Conservation (phyloP, 2,329 filamentous ascomycete genomes). For the Dactylellina sp. region DNA sequence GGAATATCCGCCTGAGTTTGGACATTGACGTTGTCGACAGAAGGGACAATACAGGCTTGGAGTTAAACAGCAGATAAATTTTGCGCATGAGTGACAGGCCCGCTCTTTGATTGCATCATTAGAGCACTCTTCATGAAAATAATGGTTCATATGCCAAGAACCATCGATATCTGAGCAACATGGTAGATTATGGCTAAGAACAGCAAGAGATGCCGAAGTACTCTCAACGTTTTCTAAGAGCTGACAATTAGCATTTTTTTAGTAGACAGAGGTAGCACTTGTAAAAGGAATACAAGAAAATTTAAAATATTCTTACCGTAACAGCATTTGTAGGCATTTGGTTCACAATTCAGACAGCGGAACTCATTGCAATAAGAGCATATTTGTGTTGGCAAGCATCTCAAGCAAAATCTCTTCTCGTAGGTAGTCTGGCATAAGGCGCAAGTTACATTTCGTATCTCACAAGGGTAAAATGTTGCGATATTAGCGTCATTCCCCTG, state of each 20-base stretch:
- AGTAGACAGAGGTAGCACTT: no score
- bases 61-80: slow-evolving; percentile 23
- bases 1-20: slow-evolving; percentile 9
- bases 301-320: slow-evolving; percentile 22
- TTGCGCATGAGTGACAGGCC: slow-evolving; percentile 10
- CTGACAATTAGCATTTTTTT: neutral
- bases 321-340: neutral
- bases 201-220: slow-evolving; percentile 2
- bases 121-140: slow-evolving; percentile 39
- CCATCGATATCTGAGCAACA: slow-evolving; percentile 33
- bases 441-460: slow-evolving; percentile 24
- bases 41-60: slow-evolving; percentile 18
- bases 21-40: slow-evolving; percentile 30
- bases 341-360: slow-evolving; percentile 28
- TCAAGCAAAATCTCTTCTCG: slow-evolving; percentile 35
- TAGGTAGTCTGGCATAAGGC: slow-evolving; percentile 12
- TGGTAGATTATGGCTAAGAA: slow-evolving; percentile 1
- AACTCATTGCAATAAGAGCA: slow-evolving; percentile 42
- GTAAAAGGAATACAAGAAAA: no score
- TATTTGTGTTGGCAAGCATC: slow-evolving; percentile 28
- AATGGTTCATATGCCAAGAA: slow-evolving; percentile 28
- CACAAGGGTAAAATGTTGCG: slow-evolving; percentile 27
- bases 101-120: neutral
- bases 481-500: neutral
- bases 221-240: neutral